Percentiles rank a stretch among this genome's conserved stretches.
Conservation (phyloP, 2,329 filamentous ascomycete species). For the Aspergillus clavatus region DNA sequence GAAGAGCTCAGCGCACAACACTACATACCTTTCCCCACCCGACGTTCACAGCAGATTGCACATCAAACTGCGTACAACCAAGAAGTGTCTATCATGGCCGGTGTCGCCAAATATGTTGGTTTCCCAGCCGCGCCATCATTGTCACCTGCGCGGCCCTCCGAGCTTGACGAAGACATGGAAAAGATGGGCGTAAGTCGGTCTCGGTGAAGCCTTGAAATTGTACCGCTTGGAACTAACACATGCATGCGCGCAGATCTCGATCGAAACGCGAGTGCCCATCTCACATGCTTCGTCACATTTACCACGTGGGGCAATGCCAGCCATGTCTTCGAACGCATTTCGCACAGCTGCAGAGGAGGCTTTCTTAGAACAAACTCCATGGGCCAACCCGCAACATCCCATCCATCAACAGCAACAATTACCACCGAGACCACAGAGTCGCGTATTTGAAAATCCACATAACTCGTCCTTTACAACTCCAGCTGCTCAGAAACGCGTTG, state of each 20-base stretch:
- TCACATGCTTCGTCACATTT: conserved; percentile 25
- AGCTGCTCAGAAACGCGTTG: conserved; percentile 41
- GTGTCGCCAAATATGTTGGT: conserved; percentile 88
- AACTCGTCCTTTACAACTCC: conserved; percentile 38
- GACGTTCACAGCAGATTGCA: conserved; percentile 69
- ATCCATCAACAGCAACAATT: conserved; percentile 53
- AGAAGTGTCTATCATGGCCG: conserved; percentile 86
- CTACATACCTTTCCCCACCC: conserved; percentile 72
- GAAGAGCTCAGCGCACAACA: conserved; percentile 78
- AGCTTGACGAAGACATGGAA: conserved; percentile 81
- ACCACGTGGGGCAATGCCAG: conserved; percentile 28
- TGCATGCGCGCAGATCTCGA: conserved; percentile 21
- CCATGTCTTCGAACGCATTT: conserved; percentile 30
- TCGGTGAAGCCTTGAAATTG: neutral
- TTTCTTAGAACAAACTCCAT: conserved; percentile 83
- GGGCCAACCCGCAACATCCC: conserved; percentile 84
- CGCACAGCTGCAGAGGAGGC: conserved; percentile 67
- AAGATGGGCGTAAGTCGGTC: conserved; percentile 72
- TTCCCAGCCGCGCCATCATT: conserved; percentile 94
- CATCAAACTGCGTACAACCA: conserved; percentile 91
- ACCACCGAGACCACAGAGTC: conserved; percentile 30
- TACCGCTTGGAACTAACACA: neutral
- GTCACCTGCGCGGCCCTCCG: conserved; percentile 62
- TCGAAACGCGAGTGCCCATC: conserved; percentile 23
- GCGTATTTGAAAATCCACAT: conserved; percentile 32